These are phyloP conservation scores for Begonia loranthoides DNA, from an alignment of 306 rosid genomes.

Conservation along the genomic window DNA sequence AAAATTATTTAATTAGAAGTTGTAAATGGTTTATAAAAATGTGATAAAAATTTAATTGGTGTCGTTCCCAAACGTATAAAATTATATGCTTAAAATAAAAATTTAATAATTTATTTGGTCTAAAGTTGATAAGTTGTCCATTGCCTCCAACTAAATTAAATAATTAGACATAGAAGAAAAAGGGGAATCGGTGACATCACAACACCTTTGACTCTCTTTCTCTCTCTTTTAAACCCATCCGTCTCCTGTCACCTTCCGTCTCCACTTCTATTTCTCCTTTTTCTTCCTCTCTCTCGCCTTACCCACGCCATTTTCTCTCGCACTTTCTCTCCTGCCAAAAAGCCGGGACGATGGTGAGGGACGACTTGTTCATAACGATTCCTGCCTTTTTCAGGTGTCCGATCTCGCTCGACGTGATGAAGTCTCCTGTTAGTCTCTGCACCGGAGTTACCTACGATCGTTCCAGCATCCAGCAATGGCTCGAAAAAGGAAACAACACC, in stretches of 20 bases:
- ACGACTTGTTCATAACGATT: conserved; percentile 52
- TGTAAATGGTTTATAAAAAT: too few species aligned
- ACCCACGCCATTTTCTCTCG: background rate
- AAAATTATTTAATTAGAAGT: too few species aligned
- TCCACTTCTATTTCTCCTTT: conserved; percentile 4
- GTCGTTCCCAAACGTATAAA: too few species aligned
- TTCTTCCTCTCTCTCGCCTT: conserved; percentile 9
- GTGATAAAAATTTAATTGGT: too few species aligned
- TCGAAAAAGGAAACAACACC: conserved; percentile 87
- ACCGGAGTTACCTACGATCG: conserved; percentile 98
- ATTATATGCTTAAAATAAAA: too few species aligned
- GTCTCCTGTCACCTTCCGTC: conserved; percentile 18
- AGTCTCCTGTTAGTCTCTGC: conserved; percentile 83
- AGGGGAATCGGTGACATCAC: conserved; percentile 44
- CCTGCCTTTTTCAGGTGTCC: conserved; percentile 84
- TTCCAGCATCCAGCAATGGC: conserved; percentile 89
- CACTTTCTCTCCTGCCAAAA: conserved; percentile 7
- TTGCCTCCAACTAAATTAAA: too few species aligned
- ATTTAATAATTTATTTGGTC: too few species aligned
- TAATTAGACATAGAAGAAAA: background rate
- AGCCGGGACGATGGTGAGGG: conserved; percentile 42
- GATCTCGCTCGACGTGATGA: conserved; percentile 79
- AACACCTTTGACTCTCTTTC: conserved; percentile 62
- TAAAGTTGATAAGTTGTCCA: too few species aligned
- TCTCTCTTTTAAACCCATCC: conserved; percentile 45